phyloP scores from a whole-genome alignment of 2,329 filamentous ascomycete genomes.

The Diaporthe sp. region DNA sequence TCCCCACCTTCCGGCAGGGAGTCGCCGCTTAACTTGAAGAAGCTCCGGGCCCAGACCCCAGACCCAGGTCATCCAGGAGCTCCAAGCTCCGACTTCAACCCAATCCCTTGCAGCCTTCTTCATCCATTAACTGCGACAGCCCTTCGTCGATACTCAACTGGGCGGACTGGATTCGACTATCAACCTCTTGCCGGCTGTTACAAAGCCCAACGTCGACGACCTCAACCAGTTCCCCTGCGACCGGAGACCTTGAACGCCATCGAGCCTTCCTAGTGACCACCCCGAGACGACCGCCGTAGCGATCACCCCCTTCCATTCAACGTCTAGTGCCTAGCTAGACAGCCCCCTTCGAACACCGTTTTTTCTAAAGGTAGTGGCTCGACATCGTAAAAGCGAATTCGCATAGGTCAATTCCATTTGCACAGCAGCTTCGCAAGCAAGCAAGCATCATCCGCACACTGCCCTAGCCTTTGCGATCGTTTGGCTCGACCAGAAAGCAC shows the following conservation, averaged over 20 bases:
- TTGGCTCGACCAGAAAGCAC: background rate
- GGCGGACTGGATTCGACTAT: background rate
- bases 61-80: conserved; percentile 23
- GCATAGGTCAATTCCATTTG: background rate
- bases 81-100: conserved; percentile 23
- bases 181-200: background rate
- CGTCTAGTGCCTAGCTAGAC: background rate
- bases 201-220: background rate
- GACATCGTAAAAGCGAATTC: background rate
- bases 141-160: background rate
- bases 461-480: background rate
- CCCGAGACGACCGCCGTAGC: background rate
- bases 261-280: background rate
- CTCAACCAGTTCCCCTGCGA: background rate
- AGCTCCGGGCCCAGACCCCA: conserved; percentile 32
- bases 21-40: conserved; percentile 18
- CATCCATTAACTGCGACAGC: background rate
- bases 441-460: background rate
- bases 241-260: no score
- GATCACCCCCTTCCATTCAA: background rate
- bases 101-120: conserved; percentile 18
- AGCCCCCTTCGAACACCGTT: background rate
- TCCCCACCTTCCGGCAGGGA: conserved; percentile 23
- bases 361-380: background rate
- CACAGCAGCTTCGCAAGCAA: background rate